Evolutionary conservation across 371 early-diverging fungal genomes (phyloP), one percentile per base, ranked within the genome.

Genomic region (Mortierella sp.): DNA sequence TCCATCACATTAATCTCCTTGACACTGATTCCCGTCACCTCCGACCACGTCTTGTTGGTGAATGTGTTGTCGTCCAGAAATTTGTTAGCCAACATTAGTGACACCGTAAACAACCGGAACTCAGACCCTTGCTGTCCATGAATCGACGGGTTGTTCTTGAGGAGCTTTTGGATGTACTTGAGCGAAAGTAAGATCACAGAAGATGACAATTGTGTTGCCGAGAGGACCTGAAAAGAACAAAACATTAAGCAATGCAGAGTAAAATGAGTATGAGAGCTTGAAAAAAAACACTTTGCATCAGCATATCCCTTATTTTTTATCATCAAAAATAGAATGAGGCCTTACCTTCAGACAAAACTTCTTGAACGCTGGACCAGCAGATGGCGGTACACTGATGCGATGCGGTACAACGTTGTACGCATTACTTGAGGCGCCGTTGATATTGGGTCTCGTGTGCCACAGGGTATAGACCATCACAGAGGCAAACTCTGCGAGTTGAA

Each of bases 51-150:
- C 80, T 93, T 93, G 88, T 94, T 94, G 14, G 93, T 93, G 73
- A 92, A 94, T 0, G 94, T 93, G 75, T 93, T 92, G 79, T 94
- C 95, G 70, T 93, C 93, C 75, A 93, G 83, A 79, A 93, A 93
- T 71, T 94, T 94, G 82, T 93, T 93, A 16, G 92, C 95, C 86
- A 88, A 82, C 95, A 96, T 95, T 31, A 96, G 83, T 13, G 96
- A 95, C 14, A 96, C 95, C 1, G 94, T 94, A 78, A 96, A 95
- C 58, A 96, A 79, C 68, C 95, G 90, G 80, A 94, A 96, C 83
- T 96, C 96, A 38, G 95, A 95, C 45, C 95, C 96, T 57, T 89
- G 93, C 2, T 92, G 93, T 73, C 93, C 93, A 82, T 93, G 92
- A 45, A 93, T 93, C 58, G 84, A 88, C 0, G 94, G 94, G 74